Evolutionary conservation across 2,329 filamentous ascomycete genomes (phyloP).

Genomic region (Calonectria fujianensis): DNA sequence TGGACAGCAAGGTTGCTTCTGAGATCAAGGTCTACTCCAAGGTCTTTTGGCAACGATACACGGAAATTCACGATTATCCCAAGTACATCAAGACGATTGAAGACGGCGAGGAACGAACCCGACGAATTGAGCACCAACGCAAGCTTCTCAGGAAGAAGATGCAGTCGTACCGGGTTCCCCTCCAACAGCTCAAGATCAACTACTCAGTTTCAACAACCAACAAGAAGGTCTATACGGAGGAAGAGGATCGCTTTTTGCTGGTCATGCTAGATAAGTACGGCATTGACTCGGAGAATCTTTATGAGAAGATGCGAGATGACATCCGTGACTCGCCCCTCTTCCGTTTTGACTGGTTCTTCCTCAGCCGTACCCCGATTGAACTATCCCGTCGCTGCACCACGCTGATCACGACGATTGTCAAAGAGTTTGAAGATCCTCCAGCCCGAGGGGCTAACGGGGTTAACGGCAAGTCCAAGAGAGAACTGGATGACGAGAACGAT

Average conservation of each 20-base stretch:
- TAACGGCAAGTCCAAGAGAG: slow-evolving; percentile 84
- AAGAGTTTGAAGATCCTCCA: slow-evolving; percentile 88
- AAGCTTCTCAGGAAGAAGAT: slow-evolving; percentile 97
- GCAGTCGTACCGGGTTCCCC: slow-evolving; percentile 94
- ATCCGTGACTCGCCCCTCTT: slow-evolving; percentile 96
- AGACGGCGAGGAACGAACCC: slow-evolving; percentile 91
- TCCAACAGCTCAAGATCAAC: slow-evolving; percentile 98
- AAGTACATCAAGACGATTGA: slow-evolving; percentile 95
- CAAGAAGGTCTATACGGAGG: slow-evolving; percentile 99
- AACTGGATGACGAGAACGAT: slow-evolving; percentile 87
- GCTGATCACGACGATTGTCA: slow-evolving; percentile 92
- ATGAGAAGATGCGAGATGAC: slow-evolving; percentile 97
- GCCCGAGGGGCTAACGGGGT: slow-evolving; percentile 73
- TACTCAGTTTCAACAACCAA: slow-evolving; percentile 99
- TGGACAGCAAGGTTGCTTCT: slow-evolving; percentile 90
- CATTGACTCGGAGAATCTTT: slow-evolving; percentile 91
- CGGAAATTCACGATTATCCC: slow-evolving; percentile 89
- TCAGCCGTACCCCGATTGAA: slow-evolving; percentile 94
- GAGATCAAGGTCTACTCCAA: slow-evolving; percentile 95
- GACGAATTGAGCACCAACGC: slow-evolving; percentile 92
- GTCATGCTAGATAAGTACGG: slow-evolving; percentile 95
- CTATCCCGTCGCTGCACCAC: slow-evolving; percentile 95
- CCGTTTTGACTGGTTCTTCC: slow-evolving; percentile 99
- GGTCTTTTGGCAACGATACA: slow-evolving; percentile 97
- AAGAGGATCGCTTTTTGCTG: slow-evolving; percentile 95